Conservation (phyloP, 495 filamentous ascomycete genomes). For the Hyaloscypha finlandica region DNA sequence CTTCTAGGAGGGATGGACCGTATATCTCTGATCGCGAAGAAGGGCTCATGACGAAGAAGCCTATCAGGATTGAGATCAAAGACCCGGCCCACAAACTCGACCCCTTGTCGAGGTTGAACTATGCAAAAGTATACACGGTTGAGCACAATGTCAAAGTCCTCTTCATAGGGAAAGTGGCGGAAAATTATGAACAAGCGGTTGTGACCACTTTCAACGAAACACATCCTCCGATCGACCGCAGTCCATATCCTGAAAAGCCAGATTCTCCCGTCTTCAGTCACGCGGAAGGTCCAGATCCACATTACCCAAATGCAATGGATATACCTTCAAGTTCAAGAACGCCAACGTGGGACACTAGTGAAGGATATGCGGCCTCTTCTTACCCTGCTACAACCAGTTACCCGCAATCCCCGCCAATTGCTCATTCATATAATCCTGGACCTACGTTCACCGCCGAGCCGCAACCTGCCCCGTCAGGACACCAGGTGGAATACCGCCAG, state of each 20-base stretch:
- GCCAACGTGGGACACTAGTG: no score
- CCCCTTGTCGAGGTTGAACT: slow-evolving; percentile 4
- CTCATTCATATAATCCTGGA: no score
- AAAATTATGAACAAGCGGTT: background rate
- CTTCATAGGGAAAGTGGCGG: background rate
- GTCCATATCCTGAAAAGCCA: no score
- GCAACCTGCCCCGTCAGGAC: no score
- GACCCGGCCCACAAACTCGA: background rate
- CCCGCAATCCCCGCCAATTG: no score
- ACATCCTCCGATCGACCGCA: background rate
- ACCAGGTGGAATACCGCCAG: no score
- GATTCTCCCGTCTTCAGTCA: background rate
- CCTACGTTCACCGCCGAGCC: no score
- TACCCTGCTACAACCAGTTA: no score
- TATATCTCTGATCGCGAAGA: background rate
- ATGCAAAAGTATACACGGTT: slow-evolving; percentile 19
- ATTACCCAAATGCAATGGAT: no score
- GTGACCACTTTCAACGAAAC: background rate
- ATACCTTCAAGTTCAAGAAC: no score
- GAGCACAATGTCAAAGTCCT: slow-evolving; percentile 9
- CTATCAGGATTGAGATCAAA: background rate
- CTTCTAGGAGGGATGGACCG: background rate
- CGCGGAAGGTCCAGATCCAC: no score
- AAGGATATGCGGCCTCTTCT: no score
- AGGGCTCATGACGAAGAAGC: background rate